Percentiles rank a stretch among this genome's conserved stretches.
phyloP scores from a whole-genome alignment of 2,329 filamentous ascomycete genomes.

The Stachybotrys echinatus region DNA sequence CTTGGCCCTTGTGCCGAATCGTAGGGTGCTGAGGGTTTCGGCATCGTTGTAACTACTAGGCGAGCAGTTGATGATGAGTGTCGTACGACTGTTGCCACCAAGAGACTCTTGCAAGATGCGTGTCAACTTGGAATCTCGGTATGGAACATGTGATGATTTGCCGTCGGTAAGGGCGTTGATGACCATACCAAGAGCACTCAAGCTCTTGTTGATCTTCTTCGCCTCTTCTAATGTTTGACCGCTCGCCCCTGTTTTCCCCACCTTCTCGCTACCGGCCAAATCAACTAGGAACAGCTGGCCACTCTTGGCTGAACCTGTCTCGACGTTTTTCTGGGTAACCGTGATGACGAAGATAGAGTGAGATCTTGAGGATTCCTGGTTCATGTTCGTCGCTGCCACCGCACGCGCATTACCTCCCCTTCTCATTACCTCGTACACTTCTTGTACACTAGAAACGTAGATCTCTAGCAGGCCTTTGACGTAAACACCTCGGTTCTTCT shows the following conservation, averaged over 20 bases:
- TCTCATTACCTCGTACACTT: conserved; percentile 96
- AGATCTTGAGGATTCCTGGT: conserved; percentile 94
- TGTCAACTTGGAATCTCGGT: conserved; percentile 96
- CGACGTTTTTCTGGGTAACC: conserved; percentile 94
- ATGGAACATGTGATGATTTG: conserved; percentile 93
- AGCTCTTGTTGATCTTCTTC: conserved; percentile 99
- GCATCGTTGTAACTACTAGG: conserved; percentile 97
- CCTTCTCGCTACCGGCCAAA: conserved; percentile 96
- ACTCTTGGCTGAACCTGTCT: conserved; percentile 92
- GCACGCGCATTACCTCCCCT: conserved; percentile 83
- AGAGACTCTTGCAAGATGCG: conserved; percentile 95
- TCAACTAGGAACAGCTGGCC: conserved; percentile 96
- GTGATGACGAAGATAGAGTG: conserved; percentile 98
- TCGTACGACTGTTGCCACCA: conserved; percentile 97
- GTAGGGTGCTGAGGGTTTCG: conserved; percentile 85
- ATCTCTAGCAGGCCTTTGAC: conserved; percentile 93
- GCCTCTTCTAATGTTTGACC: conserved; percentile 96
- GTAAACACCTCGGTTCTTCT: conserved; percentile 93
- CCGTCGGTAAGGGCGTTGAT: conserved; percentile 96
- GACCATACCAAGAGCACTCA: conserved; percentile 97
- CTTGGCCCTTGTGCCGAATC: conserved; percentile 95
- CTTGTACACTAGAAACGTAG: conserved; percentile 90
- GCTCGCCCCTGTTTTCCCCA: conserved; percentile 96
- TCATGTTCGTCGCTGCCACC: conserved; percentile 98
- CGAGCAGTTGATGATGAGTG: conserved; percentile 98